Evolutionary conservation across 2,329 filamentous ascomycete genomes (phyloP), one percentile per base, ranked within the genome.

Genomic region (Leptographium lundbergii): DNA sequence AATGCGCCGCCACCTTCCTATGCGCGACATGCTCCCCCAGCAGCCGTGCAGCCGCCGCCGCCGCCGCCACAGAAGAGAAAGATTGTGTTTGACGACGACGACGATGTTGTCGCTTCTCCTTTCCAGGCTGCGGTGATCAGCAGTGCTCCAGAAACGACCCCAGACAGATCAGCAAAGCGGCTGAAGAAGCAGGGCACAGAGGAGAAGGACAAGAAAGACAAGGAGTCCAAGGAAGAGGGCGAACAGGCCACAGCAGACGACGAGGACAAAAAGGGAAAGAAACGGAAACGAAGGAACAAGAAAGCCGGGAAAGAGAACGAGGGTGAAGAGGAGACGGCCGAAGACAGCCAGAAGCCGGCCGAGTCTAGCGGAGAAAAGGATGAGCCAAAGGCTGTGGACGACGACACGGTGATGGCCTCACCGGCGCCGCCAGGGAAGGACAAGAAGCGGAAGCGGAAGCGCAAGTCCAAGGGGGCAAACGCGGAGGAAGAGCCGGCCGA

Each of bases 41-140:
- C 32, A 54, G 50, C 25, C 3, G 19, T 17, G 6, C 25, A 53
- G 25, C 39, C 39, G 39, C 17, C n/a, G 6, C 13, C 6, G 2
- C 17, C 36, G 17, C 24, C n/a, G 19, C 57, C 57, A 27, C 57
- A 60, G 10, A 63, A 62, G 36, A 63, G 61, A 9, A 65, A 62
- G 53, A 66, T 68, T 54, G 62, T 68, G 22, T 68, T 68, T 59
- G 63, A 67, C 29, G 63, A 66, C 36, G 60, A 64, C 27, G 60
- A 64, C 32, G 63, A 65, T 7, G 59, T 59, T 14, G 53, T 58
- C 17, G 29, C 58, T 39, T 54, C 65, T 11, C 45, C 32, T 0
- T 57, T 45, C 19, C 7, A 4, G 50, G 54, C 32, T 3, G 48
- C 57, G 6, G 54, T 60, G 56, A 22, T 32, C 34, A 56, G 6